These are phyloP conservation scores for Simplicillium sp. DNA, from an alignment of 2,329 filamentous ascomycete species.

Conservation along the genomic window DNA sequence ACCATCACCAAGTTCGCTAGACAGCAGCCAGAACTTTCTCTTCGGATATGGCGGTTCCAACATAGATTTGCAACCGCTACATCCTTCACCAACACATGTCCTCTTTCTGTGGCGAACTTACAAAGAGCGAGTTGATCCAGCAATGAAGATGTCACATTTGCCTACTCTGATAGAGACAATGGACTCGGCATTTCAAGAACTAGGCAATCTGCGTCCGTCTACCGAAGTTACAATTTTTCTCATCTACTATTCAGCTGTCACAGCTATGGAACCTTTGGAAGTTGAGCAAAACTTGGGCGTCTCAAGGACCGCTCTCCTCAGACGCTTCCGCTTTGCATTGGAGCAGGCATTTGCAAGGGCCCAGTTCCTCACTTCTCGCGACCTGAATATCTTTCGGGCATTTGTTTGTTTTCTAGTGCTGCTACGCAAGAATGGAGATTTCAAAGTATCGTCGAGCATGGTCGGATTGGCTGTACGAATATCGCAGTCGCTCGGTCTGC, in stretches of 20 bases:
- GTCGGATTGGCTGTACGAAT: constrained; percentile 1
- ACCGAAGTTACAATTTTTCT: no score
- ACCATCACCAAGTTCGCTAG: not conserved
- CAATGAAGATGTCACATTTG: not conserved
- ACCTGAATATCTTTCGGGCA: constrained; percentile 1
- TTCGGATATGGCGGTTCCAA: not conserved
- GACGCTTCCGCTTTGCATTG: constrained; percentile 1
- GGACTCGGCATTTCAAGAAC: no score
- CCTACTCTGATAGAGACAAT: not conserved
- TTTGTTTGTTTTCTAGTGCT: constrained; percentile 1
- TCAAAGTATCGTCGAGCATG: not conserved
- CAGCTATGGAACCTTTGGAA: not conserved
- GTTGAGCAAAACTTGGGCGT: not conserved
- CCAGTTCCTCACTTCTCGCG: constrained; percentile 2
- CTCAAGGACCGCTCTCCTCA: constrained; percentile 2
- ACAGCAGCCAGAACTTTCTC: not conserved
- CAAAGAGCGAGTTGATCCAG: constrained; percentile 3
- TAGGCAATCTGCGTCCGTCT: no score
- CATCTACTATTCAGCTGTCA: no score
- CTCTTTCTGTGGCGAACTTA: constrained; percentile 2
- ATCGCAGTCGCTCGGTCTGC: constrained; percentile 1
- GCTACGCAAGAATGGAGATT: constrained; percentile 3
- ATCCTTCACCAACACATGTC: constrained; percentile 2
- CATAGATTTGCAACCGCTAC: not conserved
- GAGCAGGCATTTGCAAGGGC: constrained; percentile 5